Evolutionary conservation across 495 filamentous ascomycete species (phyloP), one percentile per base, ranked within the genome.

Genomic region (Trichocladium uniseriatum): DNA sequence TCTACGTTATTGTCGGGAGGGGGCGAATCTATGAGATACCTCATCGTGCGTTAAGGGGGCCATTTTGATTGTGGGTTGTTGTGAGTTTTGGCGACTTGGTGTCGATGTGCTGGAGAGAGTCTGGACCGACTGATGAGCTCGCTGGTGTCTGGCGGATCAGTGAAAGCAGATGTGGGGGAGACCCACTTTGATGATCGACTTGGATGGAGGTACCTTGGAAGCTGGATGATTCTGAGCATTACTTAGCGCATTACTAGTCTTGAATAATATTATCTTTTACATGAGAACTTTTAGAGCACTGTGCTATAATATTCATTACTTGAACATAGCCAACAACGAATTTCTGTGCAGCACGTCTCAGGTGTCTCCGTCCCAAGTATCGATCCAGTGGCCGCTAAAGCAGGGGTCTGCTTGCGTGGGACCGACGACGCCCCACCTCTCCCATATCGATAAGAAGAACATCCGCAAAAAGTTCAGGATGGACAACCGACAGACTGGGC

Each of bases 41-140:
- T 89, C 84, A 46, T 89, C 84, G 57, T 89, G 81, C 60, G 68
- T 81, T 54, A 89, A 49, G 65, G 80, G 82, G 2, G 44, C 48
- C 56, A 60, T 61, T 15, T 43, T 59, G 35, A 10, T 18, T 36
- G 15, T 38, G 34, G 19, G 24, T 10, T 18, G n/a, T 21, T 45
- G 18, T 18, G 15, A 36, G 19, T 35, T 18, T n/a, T 37, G 7
- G 19, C 19, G 41, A 14, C 22, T 13, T 31, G 38, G 13, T 32
- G 41, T 24, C 13, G 28, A 32, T 34, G 41, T 29, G 22, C 5
- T 20, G 16, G 10, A 46, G 19, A 44, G 52, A 54, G 38, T 29
- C 36, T 8, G 36, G 18, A 8, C 24, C n/a, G n/a, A n/a, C n/a
- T n/a, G n/a, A n/a, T n/a, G n/a, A n/a, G n/a, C 36, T 20, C n/a